Evolutionary conservation across 2,329 filamentous ascomycete genomes (phyloP).

Genomic region (Pyrenophora graminea): DNA sequence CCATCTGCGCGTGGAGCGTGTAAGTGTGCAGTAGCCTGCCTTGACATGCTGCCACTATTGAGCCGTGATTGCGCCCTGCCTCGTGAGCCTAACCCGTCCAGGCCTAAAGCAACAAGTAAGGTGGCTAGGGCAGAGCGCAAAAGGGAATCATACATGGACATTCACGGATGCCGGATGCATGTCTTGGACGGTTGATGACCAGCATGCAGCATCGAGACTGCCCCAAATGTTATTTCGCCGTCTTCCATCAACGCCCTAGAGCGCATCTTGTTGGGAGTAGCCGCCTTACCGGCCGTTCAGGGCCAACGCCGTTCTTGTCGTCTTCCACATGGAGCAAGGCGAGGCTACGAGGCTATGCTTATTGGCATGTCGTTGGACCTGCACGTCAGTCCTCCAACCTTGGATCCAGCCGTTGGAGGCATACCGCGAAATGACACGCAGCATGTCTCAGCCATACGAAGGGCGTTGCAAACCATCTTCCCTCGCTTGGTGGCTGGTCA

Average conservation of each 20-base stretch:
- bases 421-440: constrained; percentile 19
- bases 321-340: constrained; percentile 2
- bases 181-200: constrained; percentile 7
- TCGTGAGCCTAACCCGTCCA: constrained; percentile 5
- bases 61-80: constrained; percentile 15
- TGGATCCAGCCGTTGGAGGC: constrained; percentile 13
- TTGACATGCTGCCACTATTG: constrained; percentile 19
- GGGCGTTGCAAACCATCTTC: constrained; percentile 6
- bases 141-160: constrained; percentile 13
- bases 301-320: constrained; percentile 1
- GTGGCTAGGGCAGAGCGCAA: constrained; percentile 7
- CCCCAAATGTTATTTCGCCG: constrained; percentile 1
- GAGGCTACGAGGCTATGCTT: constrained; percentile 19
- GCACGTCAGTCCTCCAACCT: constrained; percentile 11
- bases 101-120: constrained; percentile 10
- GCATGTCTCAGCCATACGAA: constrained; percentile 25
- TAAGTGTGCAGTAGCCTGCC: constrained; percentile 30
- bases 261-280: constrained; percentile 17
- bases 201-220: too few relatives aligned
- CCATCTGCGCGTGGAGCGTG: constrained; percentile 22
- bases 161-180: constrained; percentile 22
- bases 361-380: constrained; percentile 11
- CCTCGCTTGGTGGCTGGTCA: constrained; percentile 20
- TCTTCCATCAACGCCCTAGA: constrained; percentile 5
- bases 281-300: constrained; percentile 13